phyloP scores from a whole-genome alignment of 805 yeast species.

The Teunomyces gatunensis region DNA sequence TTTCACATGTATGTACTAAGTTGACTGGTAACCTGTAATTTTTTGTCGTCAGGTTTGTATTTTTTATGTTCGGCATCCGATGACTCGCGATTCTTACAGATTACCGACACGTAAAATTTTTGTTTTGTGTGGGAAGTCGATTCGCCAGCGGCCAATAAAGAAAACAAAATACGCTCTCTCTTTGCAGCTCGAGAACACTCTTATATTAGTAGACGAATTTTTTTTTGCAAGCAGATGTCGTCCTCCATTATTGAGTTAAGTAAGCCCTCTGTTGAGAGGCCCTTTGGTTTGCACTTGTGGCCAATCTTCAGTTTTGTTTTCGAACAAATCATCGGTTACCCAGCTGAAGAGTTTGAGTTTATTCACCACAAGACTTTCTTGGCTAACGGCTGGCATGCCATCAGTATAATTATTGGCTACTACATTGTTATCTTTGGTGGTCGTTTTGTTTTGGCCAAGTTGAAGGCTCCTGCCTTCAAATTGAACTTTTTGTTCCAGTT shows the following conservation, averaged over 20 bases:
- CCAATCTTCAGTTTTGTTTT: constrained; percentile 57
- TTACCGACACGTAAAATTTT: constrained; percentile 4
- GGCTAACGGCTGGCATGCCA: constrained; percentile 58
- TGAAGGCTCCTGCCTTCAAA: constrained; percentile 62
- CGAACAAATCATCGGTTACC: constrained; percentile 46
- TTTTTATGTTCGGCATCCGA: background rate
- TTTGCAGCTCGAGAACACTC: background rate
- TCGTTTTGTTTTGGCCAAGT: constrained; percentile 52
- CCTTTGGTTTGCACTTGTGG: constrained; percentile 65
- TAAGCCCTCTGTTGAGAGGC: constrained; percentile 40
- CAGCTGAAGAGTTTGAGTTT: constrained; percentile 68
- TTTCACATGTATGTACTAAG: background rate
- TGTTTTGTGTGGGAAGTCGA: background rate
- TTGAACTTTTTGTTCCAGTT: constrained; percentile 76
- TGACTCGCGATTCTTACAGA: background rate
- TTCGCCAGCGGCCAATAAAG: constrained; percentile 1
- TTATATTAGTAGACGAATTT: background rate
- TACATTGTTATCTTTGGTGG: constrained; percentile 62
- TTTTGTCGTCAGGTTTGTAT: no score
- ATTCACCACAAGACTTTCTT: constrained; percentile 63
- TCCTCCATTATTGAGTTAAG: constrained; percentile 22
- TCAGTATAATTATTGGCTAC: constrained; percentile 41
- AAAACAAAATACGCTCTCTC: background rate
- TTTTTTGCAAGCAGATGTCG: background rate
- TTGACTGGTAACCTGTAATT: background rate